Conservation (phyloP, 202 grass and related monocot species). For the Cymbopogon flexuosus region DNA sequence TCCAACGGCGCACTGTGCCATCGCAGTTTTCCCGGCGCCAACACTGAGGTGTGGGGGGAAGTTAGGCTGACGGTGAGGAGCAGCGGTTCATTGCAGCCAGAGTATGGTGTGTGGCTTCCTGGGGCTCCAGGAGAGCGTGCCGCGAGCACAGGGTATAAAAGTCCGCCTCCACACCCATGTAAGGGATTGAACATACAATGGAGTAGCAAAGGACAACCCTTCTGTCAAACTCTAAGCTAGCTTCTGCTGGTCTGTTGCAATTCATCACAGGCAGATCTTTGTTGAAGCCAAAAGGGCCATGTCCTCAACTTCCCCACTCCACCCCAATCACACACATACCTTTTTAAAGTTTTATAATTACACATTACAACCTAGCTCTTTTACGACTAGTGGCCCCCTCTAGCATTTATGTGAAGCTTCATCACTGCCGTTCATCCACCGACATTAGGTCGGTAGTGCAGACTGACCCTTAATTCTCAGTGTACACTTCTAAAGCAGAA, state of each 20-base stretch:
- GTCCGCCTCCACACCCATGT: not conserved
- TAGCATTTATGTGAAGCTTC: not conserved
- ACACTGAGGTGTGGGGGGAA: not conserved
- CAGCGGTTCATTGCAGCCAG: not conserved
- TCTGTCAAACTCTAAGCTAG: not conserved
- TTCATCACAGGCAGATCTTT: not conserved
- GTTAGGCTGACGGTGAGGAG: not conserved
- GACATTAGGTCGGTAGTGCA: not conserved
- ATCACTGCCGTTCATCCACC: not conserved
- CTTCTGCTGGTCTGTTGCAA: not conserved
- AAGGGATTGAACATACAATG: not conserved
- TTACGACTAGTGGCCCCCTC: not conserved
- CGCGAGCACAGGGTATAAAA: not conserved
- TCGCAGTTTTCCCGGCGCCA: not conserved
- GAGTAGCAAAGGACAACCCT: not conserved
- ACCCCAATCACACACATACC: no score
- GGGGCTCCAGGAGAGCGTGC: not conserved
- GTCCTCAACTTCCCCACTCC: no score
- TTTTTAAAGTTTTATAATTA: no score
- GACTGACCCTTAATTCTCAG: conserved; percentile 2
- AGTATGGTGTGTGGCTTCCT: not conserved
- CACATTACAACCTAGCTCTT: not conserved
- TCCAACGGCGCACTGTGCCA: not conserved
- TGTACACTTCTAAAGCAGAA: not conserved
- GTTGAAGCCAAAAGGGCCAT: not conserved